Base-by-base conservation (phyloP, 805 yeast species). In the Tetrapisispora taiwanensis region DNA sequence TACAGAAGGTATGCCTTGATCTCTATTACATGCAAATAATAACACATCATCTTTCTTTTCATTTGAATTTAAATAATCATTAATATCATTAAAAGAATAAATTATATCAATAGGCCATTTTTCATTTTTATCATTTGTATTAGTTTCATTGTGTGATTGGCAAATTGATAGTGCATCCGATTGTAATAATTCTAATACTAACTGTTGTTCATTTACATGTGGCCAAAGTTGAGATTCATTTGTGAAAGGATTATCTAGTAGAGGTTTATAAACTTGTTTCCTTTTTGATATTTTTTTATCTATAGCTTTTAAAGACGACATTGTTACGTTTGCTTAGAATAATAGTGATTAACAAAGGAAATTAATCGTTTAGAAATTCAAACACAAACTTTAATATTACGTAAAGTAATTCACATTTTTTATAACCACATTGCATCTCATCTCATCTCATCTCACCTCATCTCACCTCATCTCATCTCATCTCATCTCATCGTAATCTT, bases 11-110 rank as follows among this genome's bases (percentile, higher is more conserved):
- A 61, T 58, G 4, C 73, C 68, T 35, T 20, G 26, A 46, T 79
- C 84, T n/a, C 65, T 59, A 49, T 74, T 78, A 50, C 84, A 76
- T 15, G 79, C 83, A 60, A 81, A 78, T 4, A 82, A 44, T n/a
- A 51, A 37, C 3, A 43, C 51, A 1, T 47, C 44, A 20, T 40
- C 22, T 7, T 50, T 12, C 51, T 48, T 4, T 43, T 75, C 74
- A 50, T 72, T 75, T 0, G 49, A 39, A 49, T 76, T 80, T 15
- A 81, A 58, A 9, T 58, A 60, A 44, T 63, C 52, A 24, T 76
- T 78, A 0, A 80, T 73, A 1, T 72, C 63, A 59, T 81, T 81
- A 63, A 76, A 81, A 1, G 41, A 62, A 46, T 45, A 48, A 20
- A 31, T 39, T 30, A 46, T 40, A 42, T 37, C 53, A 44, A 50